A percentile compares a stretch with the other conserved stretches of the same genome.
Conservation (phyloP, 768 basidiomycete genomes). For the Lactarius trivialis region DNA sequence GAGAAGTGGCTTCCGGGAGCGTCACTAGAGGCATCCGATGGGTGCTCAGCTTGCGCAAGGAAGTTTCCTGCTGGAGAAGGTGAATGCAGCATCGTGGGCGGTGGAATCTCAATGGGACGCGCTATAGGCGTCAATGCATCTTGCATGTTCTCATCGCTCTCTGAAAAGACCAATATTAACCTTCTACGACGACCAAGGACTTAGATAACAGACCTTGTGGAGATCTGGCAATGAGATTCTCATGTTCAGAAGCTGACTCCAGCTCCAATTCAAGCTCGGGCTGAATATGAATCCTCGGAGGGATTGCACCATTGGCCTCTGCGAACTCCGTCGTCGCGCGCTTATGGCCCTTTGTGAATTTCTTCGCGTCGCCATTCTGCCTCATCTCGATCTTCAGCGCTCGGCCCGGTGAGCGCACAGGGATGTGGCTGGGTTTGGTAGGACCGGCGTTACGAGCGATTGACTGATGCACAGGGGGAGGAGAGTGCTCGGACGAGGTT, state of each 20-base stretch:
- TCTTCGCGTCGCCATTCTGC: slow-evolving; percentile 18
- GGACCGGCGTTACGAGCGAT: slow-evolving; percentile 27
- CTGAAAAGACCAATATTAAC: slow-evolving; percentile 25
- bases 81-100: slow-evolving; percentile 26
- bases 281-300: slow-evolving; percentile 23
- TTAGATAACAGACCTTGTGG: slow-evolving; percentile 17
- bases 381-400: slow-evolving; percentile 23
- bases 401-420: slow-evolving; percentile 38
- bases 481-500: slow-evolving; percentile 26
- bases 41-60: not conserved
- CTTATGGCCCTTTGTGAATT: slow-evolving; percentile 27
- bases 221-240: not conserved
- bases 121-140: slow-evolving; percentile 16
- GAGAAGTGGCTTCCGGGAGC: not conserved
- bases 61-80: slow-evolving; percentile 24
- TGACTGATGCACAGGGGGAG: slow-evolving; percentile 24
- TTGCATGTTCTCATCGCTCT: slow-evolving; percentile 33
- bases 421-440: slow-evolving; percentile 37
- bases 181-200: slow-evolving; percentile 23
- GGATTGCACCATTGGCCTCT: slow-evolving; percentile 26
- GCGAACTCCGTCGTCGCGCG: slow-evolving; percentile 28
- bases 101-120: slow-evolving; percentile 17
- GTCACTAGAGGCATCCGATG: not conserved
- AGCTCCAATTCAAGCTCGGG: slow-evolving; percentile 1
- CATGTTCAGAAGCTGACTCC: slow-evolving; percentile 2